phyloP scores from a whole-genome alignment of 140 eudicot species.

The Stevia rebaudiana region DNA sequence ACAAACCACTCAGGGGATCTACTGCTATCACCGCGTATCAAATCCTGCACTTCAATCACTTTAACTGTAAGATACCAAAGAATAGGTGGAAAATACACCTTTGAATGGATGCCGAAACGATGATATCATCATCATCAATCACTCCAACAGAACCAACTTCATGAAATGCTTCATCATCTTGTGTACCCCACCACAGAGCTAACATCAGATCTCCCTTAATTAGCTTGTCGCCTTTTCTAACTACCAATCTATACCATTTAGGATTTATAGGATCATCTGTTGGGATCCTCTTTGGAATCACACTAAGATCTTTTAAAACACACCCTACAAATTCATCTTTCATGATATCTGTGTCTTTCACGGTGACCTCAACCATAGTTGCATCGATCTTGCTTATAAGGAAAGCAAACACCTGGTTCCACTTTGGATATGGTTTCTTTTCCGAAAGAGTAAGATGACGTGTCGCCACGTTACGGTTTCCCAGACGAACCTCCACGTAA shows the following conservation, averaged over 20 bases:
- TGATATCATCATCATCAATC: no score
- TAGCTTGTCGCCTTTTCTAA: conserved; percentile 39
- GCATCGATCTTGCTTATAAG: conserved; percentile 42
- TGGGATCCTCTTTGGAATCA: conserved; percentile 48
- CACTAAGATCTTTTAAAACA: conserved; percentile 42
- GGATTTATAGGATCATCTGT: conserved; percentile 68
- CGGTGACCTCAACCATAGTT: conserved; percentile 44
- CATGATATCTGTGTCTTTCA: conserved; percentile 41
- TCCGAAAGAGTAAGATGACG: conserved; percentile 49
- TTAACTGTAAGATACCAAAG: conserved; percentile 68
- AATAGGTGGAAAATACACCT: conserved; percentile 60
- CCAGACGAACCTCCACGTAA: conserved; percentile 26
- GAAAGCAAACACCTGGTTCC: conserved; percentile 46
- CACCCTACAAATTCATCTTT: conserved; percentile 49
- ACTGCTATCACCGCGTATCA: conserved; percentile 35
- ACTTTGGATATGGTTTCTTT: conserved; percentile 40
- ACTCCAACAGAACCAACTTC: no score
- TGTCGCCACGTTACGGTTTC: conserved; percentile 51
- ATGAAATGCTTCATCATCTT: conserved; percentile 55
- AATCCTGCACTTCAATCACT: conserved; percentile 61
- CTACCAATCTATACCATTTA: conserved; percentile 54
- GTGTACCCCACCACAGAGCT: conserved; percentile 67
- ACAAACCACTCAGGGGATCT: conserved; percentile 54
- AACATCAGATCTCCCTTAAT: conserved; percentile 67
- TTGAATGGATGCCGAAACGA: conserved; percentile 42